These are phyloP conservation scores for Sarcocystis neurona DNA, from an alignment of 169 alveolate genomes.

Conservation along the genomic window DNA sequence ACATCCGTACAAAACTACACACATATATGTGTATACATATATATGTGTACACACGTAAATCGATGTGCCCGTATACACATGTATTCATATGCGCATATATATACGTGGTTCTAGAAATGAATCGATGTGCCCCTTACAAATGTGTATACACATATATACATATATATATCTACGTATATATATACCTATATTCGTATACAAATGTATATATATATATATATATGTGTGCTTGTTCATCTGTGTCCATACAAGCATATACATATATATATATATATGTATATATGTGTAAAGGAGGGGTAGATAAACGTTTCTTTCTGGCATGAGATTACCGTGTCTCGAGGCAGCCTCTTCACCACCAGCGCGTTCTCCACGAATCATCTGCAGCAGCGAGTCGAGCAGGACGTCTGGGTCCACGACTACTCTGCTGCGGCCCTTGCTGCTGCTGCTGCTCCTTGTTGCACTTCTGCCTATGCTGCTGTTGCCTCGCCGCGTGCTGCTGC, in stretches of 20 bases:
- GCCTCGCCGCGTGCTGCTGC: neutral
- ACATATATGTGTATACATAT: neutral
- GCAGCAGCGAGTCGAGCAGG: slow-evolving; percentile 2
- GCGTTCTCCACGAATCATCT: slow-evolving; percentile 5
- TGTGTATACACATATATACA: too few relatives aligned
- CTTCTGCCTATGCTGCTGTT: neutral
- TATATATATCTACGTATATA: too few relatives aligned
- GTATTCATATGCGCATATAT: too few relatives aligned
- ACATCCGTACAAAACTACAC: neutral
- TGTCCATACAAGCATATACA: neutral
- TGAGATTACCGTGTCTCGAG: neutral
- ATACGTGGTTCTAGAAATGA: too few relatives aligned
- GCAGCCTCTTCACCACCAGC: neutral
- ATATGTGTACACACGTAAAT: neutral
- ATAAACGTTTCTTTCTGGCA: neutral
- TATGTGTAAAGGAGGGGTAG: neutral
- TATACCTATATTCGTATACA: too few relatives aligned
- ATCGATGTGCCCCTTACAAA: too few relatives aligned
- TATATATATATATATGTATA: neutral
- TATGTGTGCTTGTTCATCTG: too few relatives aligned
- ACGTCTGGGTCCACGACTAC: neutral
- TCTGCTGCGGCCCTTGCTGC: neutral
- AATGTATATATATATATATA: too few relatives aligned
- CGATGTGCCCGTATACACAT: too few relatives aligned
- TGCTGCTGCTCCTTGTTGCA: neutral